phyloP scores from a whole-genome alignment of 345 rosid species.

The Durio zibethinus region DNA sequence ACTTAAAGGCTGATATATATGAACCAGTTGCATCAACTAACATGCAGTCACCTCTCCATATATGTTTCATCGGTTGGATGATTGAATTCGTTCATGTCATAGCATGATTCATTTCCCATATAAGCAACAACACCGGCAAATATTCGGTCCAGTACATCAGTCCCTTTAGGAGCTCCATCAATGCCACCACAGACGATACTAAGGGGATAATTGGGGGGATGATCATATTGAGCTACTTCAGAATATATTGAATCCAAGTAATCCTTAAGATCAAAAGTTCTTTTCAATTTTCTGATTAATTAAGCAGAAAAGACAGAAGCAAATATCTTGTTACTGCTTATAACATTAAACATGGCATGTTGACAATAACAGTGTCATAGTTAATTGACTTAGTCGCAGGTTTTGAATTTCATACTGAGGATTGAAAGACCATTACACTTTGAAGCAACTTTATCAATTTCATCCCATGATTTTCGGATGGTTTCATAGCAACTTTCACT shows the following conservation, averaged over 20 bases:
- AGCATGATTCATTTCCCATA: conserved; percentile 35
- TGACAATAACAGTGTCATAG: background rate
- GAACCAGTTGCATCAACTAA: background rate
- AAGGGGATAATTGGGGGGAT: conserved; percentile 37
- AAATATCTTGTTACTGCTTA: background rate
- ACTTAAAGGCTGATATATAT: too few species aligned
- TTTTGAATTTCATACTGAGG: conserved; percentile 57
- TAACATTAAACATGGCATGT: background rate
- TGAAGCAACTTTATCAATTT: conserved; percentile 51
- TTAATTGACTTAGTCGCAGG: conserved; percentile 45
- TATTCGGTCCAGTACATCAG: conserved; percentile 29
- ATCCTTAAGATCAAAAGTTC: conserved; percentile 29
- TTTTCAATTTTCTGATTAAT: conserved; percentile 26
- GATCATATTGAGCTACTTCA: conserved; percentile 42
- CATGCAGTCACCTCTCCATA: conserved; percentile 33
- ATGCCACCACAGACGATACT: conserved; percentile 36
- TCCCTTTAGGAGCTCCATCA: conserved; percentile 29
- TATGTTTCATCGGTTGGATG: conserved; percentile 19
- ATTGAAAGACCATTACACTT: conserved; percentile 39
- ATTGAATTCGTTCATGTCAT: conserved; percentile 27
- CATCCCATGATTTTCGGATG: conserved; percentile 51
- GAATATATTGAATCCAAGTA: conserved; percentile 32
- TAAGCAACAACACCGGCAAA: conserved; percentile 44
- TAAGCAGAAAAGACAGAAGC: background rate
- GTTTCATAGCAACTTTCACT: conserved; percentile 55